Conservation (phyloP, 2,329 filamentous ascomycete species). For the Phoma sp. region DNA sequence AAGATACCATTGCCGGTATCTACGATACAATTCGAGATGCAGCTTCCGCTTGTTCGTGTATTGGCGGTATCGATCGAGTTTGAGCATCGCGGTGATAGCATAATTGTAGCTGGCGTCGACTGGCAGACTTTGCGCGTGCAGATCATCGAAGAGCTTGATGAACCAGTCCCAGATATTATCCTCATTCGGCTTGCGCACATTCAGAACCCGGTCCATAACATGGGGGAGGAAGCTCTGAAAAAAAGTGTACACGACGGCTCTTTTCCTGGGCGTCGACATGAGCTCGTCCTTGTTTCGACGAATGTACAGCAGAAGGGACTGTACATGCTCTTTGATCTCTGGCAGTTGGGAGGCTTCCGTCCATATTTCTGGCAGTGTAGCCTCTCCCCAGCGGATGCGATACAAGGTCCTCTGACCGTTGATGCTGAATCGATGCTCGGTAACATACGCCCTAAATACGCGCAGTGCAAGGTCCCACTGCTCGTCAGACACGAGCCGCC, state of each 20-base stretch:
- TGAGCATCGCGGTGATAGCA: slow-evolving; percentile 33
- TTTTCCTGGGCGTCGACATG: slow-evolving; percentile 12
- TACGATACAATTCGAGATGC: slow-evolving; percentile 34
- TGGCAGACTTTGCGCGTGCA: slow-evolving; percentile 28
- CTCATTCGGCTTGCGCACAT: slow-evolving; percentile 28
- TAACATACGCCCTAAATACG: slow-evolving; percentile 27
- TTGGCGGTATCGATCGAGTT: slow-evolving; percentile 33
- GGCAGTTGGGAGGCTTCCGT: slow-evolving; percentile 29
- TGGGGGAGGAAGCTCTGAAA: slow-evolving; percentile 35
- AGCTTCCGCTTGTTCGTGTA: slow-evolving; percentile 38
- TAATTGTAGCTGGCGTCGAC: slow-evolving; percentile 34
- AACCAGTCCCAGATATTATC: slow-evolving; percentile 36
- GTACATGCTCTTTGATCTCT: slow-evolving; percentile 30
- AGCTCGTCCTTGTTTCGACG: slow-evolving; percentile 34
- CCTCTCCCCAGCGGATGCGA: slow-evolving; percentile 11
- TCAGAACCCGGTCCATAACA: slow-evolving; percentile 36
- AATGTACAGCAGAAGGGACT: slow-evolving; percentile 38
- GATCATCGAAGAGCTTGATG: slow-evolving; percentile 30
- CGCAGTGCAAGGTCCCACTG: slow-evolving; percentile 46
- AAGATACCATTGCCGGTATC: slow-evolving; percentile 29
- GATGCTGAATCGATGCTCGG: slow-evolving; percentile 8
- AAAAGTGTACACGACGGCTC: slow-evolving; percentile 24
- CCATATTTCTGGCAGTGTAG: slow-evolving; percentile 33
- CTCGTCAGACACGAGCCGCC: slow-evolving; percentile 36
- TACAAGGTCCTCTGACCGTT: slow-evolving; percentile 3